These are phyloP conservation scores for Endoconidiophora polonica DNA, from an alignment of 2,329 filamentous ascomycete species.

Conservation along the genomic window DNA sequence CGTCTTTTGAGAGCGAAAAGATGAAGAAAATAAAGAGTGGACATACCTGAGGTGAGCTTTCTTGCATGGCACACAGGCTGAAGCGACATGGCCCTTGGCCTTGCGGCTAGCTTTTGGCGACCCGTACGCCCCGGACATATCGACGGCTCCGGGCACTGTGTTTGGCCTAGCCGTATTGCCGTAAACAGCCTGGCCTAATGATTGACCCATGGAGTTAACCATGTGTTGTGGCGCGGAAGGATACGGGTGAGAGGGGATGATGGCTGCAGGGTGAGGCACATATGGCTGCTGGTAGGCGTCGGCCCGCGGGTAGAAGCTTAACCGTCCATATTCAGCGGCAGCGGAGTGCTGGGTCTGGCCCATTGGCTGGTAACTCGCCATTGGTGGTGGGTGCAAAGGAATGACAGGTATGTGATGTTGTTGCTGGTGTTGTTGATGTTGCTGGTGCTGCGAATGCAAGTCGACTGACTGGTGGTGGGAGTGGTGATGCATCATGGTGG, in stretches of 20 bases:
- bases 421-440: constrained; percentile 3
- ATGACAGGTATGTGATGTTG: constrained; percentile 7
- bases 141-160: constrained; percentile 17
- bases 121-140: constrained; percentile 27
- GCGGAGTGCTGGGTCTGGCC: neutral
- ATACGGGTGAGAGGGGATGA: constrained; percentile 10
- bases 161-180: constrained; percentile 1
- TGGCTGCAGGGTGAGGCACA: constrained; percentile 9
- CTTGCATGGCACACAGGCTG: constrained; percentile 74
- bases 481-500: constrained; percentile 15
- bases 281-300: constrained; percentile 18
- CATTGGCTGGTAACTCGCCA: constrained; percentile 7
- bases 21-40: neutral
- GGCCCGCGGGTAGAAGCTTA: constrained; percentile 24
- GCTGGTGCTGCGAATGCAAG: constrained; percentile 19
- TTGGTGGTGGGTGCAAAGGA: constrained; percentile 5
- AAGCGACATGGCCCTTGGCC: constrained; percentile 68
- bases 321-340: constrained; percentile 19
- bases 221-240: constrained; percentile 10
- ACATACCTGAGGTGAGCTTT: constrained; percentile 57
- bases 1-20: too few relatives aligned
- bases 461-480: constrained; percentile 19
- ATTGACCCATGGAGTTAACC: constrained; percentile 19
- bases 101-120: constrained; percentile 48
- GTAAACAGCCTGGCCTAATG: constrained; percentile 14